Conservation (phyloP, 306 rosid genomes). For the Pyrus bretschneideri region DNA sequence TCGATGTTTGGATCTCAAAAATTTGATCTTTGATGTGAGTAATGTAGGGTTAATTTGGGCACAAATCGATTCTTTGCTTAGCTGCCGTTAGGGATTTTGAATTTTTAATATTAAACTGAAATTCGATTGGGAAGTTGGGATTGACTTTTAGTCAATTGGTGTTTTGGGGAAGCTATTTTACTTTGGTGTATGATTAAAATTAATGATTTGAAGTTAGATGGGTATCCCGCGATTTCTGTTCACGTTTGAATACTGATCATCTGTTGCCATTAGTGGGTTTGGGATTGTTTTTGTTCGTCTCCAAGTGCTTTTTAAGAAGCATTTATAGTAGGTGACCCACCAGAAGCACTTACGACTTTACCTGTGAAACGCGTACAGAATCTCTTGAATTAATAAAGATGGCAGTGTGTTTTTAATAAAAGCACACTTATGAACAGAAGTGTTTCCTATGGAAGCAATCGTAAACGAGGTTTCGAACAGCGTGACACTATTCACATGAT, state of each 20-base stretch:
- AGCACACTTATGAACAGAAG: not conserved
- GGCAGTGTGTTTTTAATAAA: not conserved
- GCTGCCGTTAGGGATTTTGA: not conserved
- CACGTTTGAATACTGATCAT: not conserved
- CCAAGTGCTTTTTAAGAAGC: not conserved
- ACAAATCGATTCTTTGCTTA: not conserved
- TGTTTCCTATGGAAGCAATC: not conserved
- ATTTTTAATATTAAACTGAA: not conserved
- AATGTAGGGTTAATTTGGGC: not conserved
- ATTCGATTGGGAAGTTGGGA: not conserved
- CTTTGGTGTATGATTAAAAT: not conserved
- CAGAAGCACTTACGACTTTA: not conserved
- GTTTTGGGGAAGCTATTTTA: not conserved
- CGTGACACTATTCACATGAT: not conserved
- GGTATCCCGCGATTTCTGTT: not conserved
- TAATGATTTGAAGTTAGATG: not conserved
- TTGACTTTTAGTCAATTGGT: not conserved
- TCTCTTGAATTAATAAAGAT: not conserved
- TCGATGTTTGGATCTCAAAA: not conserved
- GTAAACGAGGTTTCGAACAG: not conserved
- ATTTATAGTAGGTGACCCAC: not conserved
- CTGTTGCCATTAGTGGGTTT: not conserved
- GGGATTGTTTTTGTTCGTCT: not conserved
- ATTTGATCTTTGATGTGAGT: not conserved
- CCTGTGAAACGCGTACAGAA: not conserved